These are phyloP conservation scores for Fusarium zealandicum DNA, from an alignment of 2,329 filamentous ascomycete genomes.

Conservation along the genomic window DNA sequence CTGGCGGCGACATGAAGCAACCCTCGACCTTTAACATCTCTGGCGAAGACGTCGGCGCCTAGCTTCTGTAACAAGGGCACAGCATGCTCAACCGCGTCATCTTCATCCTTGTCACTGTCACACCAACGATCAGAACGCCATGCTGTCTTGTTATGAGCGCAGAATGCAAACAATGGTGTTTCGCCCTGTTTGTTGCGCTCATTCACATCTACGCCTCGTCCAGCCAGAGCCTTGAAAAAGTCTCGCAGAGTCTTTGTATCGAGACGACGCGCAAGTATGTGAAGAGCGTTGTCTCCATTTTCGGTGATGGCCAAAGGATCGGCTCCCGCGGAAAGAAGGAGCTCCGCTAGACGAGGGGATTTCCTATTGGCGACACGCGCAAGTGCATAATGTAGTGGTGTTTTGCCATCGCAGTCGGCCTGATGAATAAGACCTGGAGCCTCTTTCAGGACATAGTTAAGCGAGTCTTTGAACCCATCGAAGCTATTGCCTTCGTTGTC, in stretches of 20 bases:
- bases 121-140: background rate
- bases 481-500: background rate
- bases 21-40: conserved; percentile 37
- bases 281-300: conserved; percentile 33
- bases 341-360: background rate
- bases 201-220: conserved; percentile 35
- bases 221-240: conserved; percentile 27
- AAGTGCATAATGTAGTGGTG: conserved; percentile 37
- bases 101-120: background rate
- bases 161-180: conserved; percentile 36
- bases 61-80: conserved; percentile 20
- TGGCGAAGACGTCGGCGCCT: conserved; percentile 40
- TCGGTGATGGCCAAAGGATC: conserved; percentile 20
- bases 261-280: conserved; percentile 25
- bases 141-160: too few relatives aligned
- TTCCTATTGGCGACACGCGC: background rate
- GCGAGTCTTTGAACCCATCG: background rate
- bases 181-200: conserved; percentile 35
- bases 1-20: conserved; percentile 43
- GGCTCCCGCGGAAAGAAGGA: conserved; percentile 34
- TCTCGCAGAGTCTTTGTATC: background rate
- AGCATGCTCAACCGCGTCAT: background rate
- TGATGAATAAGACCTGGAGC: conserved; percentile 24
- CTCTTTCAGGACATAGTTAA: conserved; percentile 5
- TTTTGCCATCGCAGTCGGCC: conserved; percentile 34